These are phyloP conservation scores for Globisporangium nodosum DNA, from an alignment of 352 stramenopile genomes.

Conservation along the genomic window DNA sequence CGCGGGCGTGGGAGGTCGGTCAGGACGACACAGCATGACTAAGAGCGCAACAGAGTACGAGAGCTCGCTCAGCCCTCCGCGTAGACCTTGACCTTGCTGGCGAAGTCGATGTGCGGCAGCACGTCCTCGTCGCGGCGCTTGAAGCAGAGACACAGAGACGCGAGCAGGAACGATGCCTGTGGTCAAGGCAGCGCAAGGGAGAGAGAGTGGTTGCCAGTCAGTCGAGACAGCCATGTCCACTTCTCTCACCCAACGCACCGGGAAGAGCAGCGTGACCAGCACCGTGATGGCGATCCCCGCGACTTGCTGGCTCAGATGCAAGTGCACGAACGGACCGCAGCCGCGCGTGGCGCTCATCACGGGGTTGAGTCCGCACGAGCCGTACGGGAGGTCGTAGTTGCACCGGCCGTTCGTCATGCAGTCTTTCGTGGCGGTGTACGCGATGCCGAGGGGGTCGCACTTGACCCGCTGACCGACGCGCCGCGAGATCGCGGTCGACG, in stretches of 20 bases:
- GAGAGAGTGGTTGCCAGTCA: neutral
- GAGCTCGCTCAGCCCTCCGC: slow-evolving; percentile 17
- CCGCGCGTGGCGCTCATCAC: slow-evolving; percentile 41
- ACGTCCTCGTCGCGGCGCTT: slow-evolving; percentile 73
- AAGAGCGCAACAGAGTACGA: neutral
- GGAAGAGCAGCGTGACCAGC: slow-evolving; percentile 37
- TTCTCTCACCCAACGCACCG: slow-evolving; percentile 20
- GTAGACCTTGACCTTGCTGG: slow-evolving; percentile 43
- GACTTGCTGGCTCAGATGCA: slow-evolving; percentile 33
- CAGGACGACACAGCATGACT: neutral
- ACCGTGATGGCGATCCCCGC: slow-evolving; percentile 33
- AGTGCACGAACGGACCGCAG: slow-evolving; percentile 45
- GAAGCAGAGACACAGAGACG: slow-evolving; percentile 57
- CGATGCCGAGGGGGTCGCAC: slow-evolving; percentile 19
- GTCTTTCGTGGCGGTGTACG: slow-evolving; percentile 46
- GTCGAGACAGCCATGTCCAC: neutral
- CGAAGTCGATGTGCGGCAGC: slow-evolving; percentile 48
- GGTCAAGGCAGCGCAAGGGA: too few species aligned
- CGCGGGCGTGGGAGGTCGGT: slow-evolving; percentile 3
- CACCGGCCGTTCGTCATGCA: slow-evolving; percentile 34
- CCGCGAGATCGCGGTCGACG: slow-evolving; percentile 19
- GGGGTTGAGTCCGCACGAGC: slow-evolving; percentile 50
- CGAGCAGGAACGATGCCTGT: slow-evolving; percentile 44
- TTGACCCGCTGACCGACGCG: slow-evolving; percentile 23
- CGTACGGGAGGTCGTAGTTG: slow-evolving; percentile 60